Evolutionary conservation across 208 protist genomes (phyloP), one percentile per base, ranked within the genome.

Genomic region (Crithidia acanthocephali): DNA sequence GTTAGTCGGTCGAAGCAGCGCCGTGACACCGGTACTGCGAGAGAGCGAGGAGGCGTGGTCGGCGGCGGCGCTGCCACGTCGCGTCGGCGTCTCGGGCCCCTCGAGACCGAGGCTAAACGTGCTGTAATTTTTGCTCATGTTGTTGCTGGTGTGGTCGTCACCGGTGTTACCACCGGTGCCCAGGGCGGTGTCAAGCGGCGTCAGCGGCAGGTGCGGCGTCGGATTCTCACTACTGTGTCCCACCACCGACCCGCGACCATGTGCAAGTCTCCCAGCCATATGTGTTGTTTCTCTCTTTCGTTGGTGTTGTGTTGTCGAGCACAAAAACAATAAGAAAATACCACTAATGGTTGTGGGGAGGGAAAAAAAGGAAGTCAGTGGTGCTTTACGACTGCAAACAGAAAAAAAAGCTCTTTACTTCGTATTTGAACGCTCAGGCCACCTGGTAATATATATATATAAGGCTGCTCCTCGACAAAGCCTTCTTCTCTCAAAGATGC

Each of bases 201-300:
- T 33, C 33, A 68, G 15, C 6, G 33, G 20, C 0, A 47, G 50
- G 15, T 28, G 47, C 2, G 62, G 48, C 2, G 62, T 32, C 0
- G 13, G 30, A 50, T 23, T 58, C 13, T 44, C 60, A 30, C 15
- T 53, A 20, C 45, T 42, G 3, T 56, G 60, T 16, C 45, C 60
- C 15, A 30, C 15, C 6, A 33, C 51, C 2, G 63, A 59, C 18
- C 51, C n/a, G 16, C 35, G 27, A 50, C 63, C 35, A 3, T 11
- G 23, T 30, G 9, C n/a, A 10, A 66, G 7, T 37, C 44, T 53
- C 44, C 59, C 59, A n/a, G 53, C 42, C 70, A 75, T 76, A 28
- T 16, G 13, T 13, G 37, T 44, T 13, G 37, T 13, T 44, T 13
- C 37, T 44, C 37, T 44, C 37, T 44, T n/a, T n/a, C n/a, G n/a